Percentiles rank a stretch among this genome's conserved stretches.
phyloP scores from a whole-genome alignment of 2,329 filamentous ascomycete genomes.

The Calonectria pseudoreteaudii region DNA sequence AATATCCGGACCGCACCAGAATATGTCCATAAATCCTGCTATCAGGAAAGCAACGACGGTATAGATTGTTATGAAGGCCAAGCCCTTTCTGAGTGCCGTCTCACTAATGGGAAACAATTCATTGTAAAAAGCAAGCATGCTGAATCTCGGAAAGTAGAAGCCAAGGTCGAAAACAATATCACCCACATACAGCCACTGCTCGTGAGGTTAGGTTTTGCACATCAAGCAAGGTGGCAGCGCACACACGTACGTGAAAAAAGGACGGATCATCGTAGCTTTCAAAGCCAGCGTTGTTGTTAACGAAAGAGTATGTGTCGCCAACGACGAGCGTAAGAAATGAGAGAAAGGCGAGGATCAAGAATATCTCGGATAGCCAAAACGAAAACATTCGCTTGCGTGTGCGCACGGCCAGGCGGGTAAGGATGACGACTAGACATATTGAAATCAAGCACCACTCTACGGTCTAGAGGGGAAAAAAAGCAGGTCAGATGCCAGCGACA shows the following conservation, averaged over 20 bases:
- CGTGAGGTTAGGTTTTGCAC: not conserved
- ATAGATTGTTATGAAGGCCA: not conserved
- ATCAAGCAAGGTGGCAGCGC: fast-evolving
- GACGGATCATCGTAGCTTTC: not conserved
- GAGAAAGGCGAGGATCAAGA: not conserved
- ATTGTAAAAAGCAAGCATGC: not conserved
- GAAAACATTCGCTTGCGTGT: not conserved
- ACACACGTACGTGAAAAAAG: not conserved
- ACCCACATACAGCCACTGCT: not conserved
- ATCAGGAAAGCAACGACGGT: not conserved
- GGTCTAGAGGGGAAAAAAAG: not conserved
- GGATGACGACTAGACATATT: not conserved
- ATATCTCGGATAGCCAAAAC: not conserved
- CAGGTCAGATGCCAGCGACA: not conserved
- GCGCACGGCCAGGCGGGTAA: not conserved
- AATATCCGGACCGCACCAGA: not conserved
- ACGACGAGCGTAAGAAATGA: not conserved
- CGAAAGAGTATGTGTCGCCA: not conserved
- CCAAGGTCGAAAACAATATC: not conserved
- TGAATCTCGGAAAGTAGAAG: not conserved
- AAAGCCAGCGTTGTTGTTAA: not conserved
- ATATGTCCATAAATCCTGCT: not conserved
- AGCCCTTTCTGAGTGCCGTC: not conserved
- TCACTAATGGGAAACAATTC: not conserved
- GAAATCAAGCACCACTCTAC: not conserved